Base-by-base conservation (phyloP, 208 protist species). In the Balamuthia mandrillaris region DNA sequence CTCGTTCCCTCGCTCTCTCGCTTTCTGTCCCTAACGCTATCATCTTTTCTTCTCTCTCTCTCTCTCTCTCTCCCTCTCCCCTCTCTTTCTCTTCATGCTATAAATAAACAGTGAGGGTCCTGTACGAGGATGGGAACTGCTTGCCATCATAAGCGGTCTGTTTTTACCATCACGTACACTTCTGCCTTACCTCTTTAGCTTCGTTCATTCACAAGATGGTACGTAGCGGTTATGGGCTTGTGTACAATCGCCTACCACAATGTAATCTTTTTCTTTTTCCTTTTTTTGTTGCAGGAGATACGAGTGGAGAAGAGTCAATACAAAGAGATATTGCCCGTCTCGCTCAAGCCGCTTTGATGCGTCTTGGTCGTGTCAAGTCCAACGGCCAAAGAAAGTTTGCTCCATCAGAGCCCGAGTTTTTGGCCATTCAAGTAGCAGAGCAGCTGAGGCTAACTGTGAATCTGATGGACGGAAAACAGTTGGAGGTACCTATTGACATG, bases 381-480 rank as follows among this genome's bases (percentile, higher is more conserved):
- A 14, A 42, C 14, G 70, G 70, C 27, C 12, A 5, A 35, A 42
- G 70, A 27, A 1, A 18, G 33, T 79, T 79, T 58, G 70, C 70
- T 16, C 70, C 70, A 24, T 79, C 70, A 33, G 47, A 79, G 47
- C 14, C n/a, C 47, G 70, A 79, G 31, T 79, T 42, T 49, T 29
- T 29, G 16, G 3, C 41, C 27, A 79, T 79, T 77, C 18, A 45
- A 12, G 66, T 77, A 24, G 72, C 47, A 18, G 45, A 56, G 31
- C 52, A 63, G 21, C 47, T 81, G 21, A 51, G 61, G 27, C 37
- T 81, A 18, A 29, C 49, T 1, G 52, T 81, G 29, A 51, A 51
- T 51, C 24, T 81, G 52, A 61, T 81, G 72, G 72, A 81, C 37
- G 72, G 72, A 42, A 81, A 29, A 12, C 18, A 47, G 3, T 33